These are phyloP conservation scores for Cubamyces sp. DNA, from an alignment of 768 basidiomycete genomes.

Conservation along the genomic window DNA sequence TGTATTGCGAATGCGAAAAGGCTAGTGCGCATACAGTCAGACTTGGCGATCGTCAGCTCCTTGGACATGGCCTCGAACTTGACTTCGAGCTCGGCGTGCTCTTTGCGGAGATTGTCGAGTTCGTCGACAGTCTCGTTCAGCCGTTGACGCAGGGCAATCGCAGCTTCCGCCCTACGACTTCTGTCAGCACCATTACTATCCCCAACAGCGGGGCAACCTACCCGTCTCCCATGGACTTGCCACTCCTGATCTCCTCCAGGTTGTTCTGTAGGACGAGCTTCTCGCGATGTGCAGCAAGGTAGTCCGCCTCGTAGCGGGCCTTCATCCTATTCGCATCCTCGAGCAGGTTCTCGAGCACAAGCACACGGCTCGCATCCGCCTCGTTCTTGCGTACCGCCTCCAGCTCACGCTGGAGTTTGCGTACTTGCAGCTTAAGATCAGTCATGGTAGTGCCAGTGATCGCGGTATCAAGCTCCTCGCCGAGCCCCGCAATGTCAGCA, in stretches of 20 bases:
- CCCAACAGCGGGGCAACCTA: slow-evolving; percentile 39
- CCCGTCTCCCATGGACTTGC: slow-evolving; percentile 85
- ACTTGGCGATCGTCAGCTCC: slow-evolving; percentile 82
- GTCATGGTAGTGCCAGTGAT: slow-evolving; percentile 87
- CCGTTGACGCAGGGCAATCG: slow-evolving; percentile 85
- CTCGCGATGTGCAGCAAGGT: slow-evolving; percentile 81
- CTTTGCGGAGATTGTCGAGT: slow-evolving; percentile 69
- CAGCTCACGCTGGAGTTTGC: slow-evolving; percentile 80
- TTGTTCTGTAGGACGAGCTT: slow-evolving; percentile 79
- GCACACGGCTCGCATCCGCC: slow-evolving; percentile 71
- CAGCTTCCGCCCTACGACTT: slow-evolving; percentile 70
- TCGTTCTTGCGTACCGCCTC: slow-evolving; percentile 74
- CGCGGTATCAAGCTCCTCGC: slow-evolving; percentile 87
- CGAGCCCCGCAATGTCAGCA: slow-evolving; percentile 65
- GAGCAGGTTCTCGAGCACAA: slow-evolving; percentile 89
- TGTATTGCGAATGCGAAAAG: slow-evolving; percentile 1
- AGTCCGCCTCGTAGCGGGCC: slow-evolving; percentile 85
- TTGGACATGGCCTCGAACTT: slow-evolving; percentile 61
- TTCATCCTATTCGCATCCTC: slow-evolving; percentile 93
- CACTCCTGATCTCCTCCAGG: slow-evolving; percentile 87
- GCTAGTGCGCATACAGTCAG: slow-evolving; percentile 62
- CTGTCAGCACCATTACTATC: not conserved
- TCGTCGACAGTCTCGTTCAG: slow-evolving; percentile 88
- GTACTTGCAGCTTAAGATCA: slow-evolving; percentile 86
- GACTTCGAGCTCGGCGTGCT: slow-evolving; percentile 73